Evolutionary conservation across 106 monocot genomes (phyloP), one percentile per base, ranked within the genome.

Genomic region (Phalaenopsis aphrodite): DNA sequence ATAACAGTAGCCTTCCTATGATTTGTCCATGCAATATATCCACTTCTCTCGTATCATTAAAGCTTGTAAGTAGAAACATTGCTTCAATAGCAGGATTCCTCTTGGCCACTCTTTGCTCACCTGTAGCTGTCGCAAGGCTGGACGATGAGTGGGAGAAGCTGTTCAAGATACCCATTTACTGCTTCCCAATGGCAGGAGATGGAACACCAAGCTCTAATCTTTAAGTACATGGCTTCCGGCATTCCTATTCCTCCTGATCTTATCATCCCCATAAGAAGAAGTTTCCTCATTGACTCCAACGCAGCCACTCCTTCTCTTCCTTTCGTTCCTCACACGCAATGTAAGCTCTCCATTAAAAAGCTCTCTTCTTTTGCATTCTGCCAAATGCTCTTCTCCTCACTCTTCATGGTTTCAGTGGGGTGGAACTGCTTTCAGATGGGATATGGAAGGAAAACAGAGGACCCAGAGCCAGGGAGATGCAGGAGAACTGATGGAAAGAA

Each of bases 141-240:
- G 23, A 85, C 93, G 92, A 90, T 85, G 85, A 87, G 72, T 79
- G 89, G 88, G 39, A 89, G 88, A 66, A 82, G 71, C 77, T 78
- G 76, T 49, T 81, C 79, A 19, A 90, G 86, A 69, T 88, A 90
- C 48, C 92, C 88, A 14, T 97, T 97, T 86, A 97, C 97, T 48
- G 83, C 90, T 56, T 90, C 90, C 23, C 97, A 97, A 77, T 97
- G 97, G 97, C 90, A 92, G 56, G 97, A 97, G 86, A 79, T 97
- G 21, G 97, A 94, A 67, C 90, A 90, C 79, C 97, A 97, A 65
- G 90, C 97, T n/a, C 87, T 97, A 79, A 97, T 97, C 81, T 97
- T 84, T 90, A 94, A 94, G 83, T 97, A 92, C 89, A 92, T 97
- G 97, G 88, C 85, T 15, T 89, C 91, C 23, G 97, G 97, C 30